Percentiles rank a stretch among this genome's conserved stretches.
phyloP scores from a whole-genome alignment of 2,329 filamentous ascomycete species.

The Pseudocercospora eumusae region DNA sequence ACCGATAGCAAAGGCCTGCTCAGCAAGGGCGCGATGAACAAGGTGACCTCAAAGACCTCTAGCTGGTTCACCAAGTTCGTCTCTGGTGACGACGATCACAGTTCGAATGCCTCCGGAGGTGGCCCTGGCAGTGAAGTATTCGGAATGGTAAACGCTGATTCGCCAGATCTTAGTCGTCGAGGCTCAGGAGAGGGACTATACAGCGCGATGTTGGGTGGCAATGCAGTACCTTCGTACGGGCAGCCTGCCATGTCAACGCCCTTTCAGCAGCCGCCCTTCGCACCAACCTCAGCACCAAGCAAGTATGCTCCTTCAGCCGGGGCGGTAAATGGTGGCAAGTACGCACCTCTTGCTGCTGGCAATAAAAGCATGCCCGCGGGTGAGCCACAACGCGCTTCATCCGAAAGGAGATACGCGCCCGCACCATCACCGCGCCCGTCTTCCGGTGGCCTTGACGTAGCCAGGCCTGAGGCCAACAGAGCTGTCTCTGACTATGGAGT shows the following conservation, averaged over 20 bases:
- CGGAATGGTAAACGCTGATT: constrained; percentile 71
- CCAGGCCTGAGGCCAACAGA: constrained; percentile 33
- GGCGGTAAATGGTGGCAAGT: constrained; percentile 20
- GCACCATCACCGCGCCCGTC: constrained; percentile 19
- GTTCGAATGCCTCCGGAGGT: constrained; percentile 55
- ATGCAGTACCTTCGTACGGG: constrained; percentile 38
- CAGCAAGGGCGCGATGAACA: constrained; percentile 91
- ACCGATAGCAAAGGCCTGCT: constrained; percentile 75
- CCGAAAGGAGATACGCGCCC: constrained; percentile 33
- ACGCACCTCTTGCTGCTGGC: constrained; percentile 28
- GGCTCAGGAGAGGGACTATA: constrained; percentile 62
- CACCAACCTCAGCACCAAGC: constrained; percentile 30
- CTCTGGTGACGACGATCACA: constrained; percentile 79
- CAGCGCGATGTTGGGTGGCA: constrained; percentile 50
- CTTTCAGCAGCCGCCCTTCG: constrained; percentile 21
- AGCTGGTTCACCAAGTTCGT: constrained; percentile 96
- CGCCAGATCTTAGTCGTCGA: constrained; percentile 55
- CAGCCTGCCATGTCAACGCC: constrained; percentile 23
- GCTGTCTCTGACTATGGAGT: constrained; percentile 36
- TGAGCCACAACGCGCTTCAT: constrained; percentile 32
- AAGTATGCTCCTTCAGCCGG: constrained; percentile 35
- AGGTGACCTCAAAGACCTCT: constrained; percentile 87
- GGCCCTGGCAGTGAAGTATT: constrained; percentile 57
- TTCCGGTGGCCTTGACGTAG: constrained; percentile 28
- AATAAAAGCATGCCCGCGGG: constrained; percentile 17